Evolutionary conservation across 805 yeast species (phyloP).

Genomic region (Torulaspora franciscae): DNA sequence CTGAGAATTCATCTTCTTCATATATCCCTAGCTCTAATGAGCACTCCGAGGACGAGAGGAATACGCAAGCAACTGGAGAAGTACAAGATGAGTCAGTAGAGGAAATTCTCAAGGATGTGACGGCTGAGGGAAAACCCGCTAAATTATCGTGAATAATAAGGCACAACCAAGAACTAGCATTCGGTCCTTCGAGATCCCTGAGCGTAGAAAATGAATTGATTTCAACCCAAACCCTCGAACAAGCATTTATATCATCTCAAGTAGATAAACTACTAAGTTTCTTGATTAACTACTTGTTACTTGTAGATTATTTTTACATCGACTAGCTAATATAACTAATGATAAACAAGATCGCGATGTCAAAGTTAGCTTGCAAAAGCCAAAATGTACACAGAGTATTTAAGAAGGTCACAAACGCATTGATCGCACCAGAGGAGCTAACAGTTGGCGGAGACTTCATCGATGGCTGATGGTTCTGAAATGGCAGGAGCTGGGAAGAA

Average conservation of each 20-base stretch:
- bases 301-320: neutral
- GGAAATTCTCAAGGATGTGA: constrained; percentile 23
- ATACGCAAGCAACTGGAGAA: constrained; percentile 6
- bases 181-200: neutral
- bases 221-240: neutral
- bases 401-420: neutral
- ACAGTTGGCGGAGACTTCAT: neutral
- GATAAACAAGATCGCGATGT: neutral
- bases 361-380: neutral
- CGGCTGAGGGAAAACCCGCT: constrained; percentile 19
- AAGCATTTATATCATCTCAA: neutral
- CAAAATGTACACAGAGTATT: neutral
- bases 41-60: constrained; percentile 11
- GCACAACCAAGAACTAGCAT: neutral
- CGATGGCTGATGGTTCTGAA: neutral
- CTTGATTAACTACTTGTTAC: neutral
- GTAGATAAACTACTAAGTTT: neutral
- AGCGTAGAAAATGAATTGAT: neutral
- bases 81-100: constrained; percentile 18
- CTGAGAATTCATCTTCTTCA: constrained; percentile 10
- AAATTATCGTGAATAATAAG: constrained; percentile 9
- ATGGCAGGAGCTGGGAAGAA: neutral
- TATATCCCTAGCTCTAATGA: constrained; percentile 3
- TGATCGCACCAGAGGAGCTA: neutral
- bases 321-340: neutral